Evolutionary conservation across 2,329 filamentous ascomycete species (phyloP), one percentile per base, ranked within the genome.

Genomic region (Microdochium nivale): DNA sequence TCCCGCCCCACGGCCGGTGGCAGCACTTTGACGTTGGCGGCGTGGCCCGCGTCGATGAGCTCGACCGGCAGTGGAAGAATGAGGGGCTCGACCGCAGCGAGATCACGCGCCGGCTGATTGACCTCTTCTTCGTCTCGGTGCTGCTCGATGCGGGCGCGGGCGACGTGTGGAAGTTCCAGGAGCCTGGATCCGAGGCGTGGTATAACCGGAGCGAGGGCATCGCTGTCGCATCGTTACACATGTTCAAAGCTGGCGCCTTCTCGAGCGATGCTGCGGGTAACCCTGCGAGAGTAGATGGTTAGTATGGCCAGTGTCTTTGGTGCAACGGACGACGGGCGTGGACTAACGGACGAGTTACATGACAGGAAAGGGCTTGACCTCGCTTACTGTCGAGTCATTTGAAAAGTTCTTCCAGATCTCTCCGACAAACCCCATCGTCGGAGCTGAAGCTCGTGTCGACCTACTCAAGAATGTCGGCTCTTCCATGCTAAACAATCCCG

Each of bases 161-260:
- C 1, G 73, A 79, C 58, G 54, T 62, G 11, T 79, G 76, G 77
- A 61, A 57, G 0, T 79, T 68, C 51, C 63, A 59, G 1, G 76
- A 79, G 58, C 67, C 71, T 0, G 94, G 56, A 92, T 88, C 49
- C 7, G 40, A 19, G 8, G 40, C 84, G 55, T 69, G 87, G 40
- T 97, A 92, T 69, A 78, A 83, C 50, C 83, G 94, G 49, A 96
- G 90, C 55, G 94, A 96, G 67, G 91, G 91, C 8, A 78, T 96
- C 52, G 91, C 91, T 8, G 84, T 68, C 49, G 66, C 65, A 4
- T 67, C 64, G 49, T 56, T 68, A 47, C 83, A 88, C 59, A 88
- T 88, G 84, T 88, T 88, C 73, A 50, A 48, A 16, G 46, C 53
- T 65, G 52, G 65, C 63, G 3, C 46, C 65, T 27, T 64, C 64